These are phyloP conservation scores for Lophium mytilinum DNA, from an alignment of 495 filamentous ascomycete species.

Conservation along the genomic window DNA sequence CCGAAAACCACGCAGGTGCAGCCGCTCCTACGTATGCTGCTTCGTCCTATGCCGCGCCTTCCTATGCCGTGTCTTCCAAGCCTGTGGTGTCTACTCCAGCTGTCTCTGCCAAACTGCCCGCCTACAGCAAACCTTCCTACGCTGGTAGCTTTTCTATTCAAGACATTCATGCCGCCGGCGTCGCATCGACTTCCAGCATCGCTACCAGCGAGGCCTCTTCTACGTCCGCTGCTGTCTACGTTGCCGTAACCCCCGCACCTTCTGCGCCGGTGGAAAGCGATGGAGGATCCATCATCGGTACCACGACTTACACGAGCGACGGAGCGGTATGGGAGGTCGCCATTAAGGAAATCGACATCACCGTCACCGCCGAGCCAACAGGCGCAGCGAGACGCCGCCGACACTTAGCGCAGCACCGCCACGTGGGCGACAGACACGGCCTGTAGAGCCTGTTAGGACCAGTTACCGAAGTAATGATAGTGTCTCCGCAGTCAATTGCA, in stretches of 20 bases:
- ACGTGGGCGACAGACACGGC: neutral
- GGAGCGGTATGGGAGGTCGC: constrained; percentile 29
- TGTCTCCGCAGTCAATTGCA: too few relatives aligned
- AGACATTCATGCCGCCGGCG: neutral
- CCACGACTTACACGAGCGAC: constrained; percentile 30
- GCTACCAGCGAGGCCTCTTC: neutral
- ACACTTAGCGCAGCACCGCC: constrained; percentile 4
- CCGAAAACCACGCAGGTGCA: constrained; percentile 2
- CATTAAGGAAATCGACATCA: constrained; percentile 27
- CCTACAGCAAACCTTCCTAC: constrained; percentile 19
- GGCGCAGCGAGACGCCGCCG: constrained; percentile 1
- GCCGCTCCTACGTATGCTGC: neutral
- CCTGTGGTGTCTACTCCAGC: constrained; percentile 16
- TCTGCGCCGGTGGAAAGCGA: neutral
- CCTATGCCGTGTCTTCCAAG: neutral
- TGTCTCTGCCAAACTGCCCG: constrained; percentile 11
- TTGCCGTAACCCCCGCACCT: constrained; percentile 6
- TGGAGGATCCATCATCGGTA: constrained; percentile 11
- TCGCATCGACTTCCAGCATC: neutral
- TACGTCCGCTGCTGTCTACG: neutral
- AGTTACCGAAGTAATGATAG: too few relatives aligned
- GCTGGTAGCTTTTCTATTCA: constrained; percentile 13
- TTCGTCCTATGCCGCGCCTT: neutral
- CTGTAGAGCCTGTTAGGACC: neutral
- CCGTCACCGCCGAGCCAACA: constrained; percentile 12